Percentiles rank a stretch among this genome's conserved stretches.
Conservation (phyloP, 345 rosid genomes). For the Hibiscus trionum region DNA sequence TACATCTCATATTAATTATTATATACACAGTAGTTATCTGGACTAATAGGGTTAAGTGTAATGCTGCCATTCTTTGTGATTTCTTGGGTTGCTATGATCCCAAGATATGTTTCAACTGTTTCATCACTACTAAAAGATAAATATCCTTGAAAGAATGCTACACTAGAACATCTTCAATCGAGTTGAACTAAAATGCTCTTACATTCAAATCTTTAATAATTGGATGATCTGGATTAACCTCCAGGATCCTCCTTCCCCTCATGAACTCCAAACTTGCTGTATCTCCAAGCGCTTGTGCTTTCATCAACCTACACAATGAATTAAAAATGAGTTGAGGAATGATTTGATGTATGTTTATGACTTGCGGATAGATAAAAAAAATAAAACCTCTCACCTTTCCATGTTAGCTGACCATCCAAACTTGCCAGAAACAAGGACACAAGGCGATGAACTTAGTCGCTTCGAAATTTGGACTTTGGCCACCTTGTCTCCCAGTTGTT, state of each 20-base stretch:
- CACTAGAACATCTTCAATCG: not conserved
- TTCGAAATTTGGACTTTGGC: slow-evolving; percentile 96
- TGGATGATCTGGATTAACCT: slow-evolving; percentile 92
- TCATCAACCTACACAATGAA: slow-evolving; percentile 62
- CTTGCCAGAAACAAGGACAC: slow-evolving; percentile 95
- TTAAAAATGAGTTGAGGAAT: not conserved
- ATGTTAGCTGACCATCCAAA: slow-evolving; percentile 98
- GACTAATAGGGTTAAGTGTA: not conserved
- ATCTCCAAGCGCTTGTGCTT: slow-evolving; percentile 98
- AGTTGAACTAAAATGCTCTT: slow-evolving; percentile 21
- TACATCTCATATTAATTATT: not conserved
- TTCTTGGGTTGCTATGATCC: not conserved
- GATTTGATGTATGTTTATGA: not conserved
- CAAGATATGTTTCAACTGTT: not conserved
- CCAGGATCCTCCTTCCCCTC: slow-evolving; percentile 88
- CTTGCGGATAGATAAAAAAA: not conserved
- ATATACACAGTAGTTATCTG: not conserved
- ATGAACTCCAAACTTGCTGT: slow-evolving; percentile 92
- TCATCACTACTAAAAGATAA: not conserved
- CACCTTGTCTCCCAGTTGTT: slow-evolving; percentile 91
- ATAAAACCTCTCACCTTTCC: slow-evolving; percentile 61
- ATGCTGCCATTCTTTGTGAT: not conserved
- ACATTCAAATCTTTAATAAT: slow-evolving; percentile 80
- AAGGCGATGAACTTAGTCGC: slow-evolving; percentile 88
- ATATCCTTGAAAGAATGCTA: not conserved